These are phyloP conservation scores for Suillus spraguei DNA, from an alignment of 768 basidiomycete genomes.

Conservation along the genomic window DNA sequence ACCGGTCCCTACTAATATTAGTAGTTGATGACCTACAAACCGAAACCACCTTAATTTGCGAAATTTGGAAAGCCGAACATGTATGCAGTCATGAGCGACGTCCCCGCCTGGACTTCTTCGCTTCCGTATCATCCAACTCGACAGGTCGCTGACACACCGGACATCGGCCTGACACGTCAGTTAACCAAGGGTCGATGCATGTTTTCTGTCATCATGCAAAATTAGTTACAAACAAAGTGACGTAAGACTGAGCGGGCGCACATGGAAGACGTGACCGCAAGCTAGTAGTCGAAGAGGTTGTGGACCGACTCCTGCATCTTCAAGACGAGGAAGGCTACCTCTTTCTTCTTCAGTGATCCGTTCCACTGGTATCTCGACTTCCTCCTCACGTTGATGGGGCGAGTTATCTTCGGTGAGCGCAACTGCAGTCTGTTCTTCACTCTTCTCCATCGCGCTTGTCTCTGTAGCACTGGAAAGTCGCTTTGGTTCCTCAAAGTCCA, in stretches of 20 bases:
- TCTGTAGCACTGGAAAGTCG: conserved; percentile 28
- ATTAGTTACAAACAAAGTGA: conserved; percentile 13
- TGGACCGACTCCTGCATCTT: conserved; percentile 74
- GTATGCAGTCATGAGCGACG: conserved; percentile 20
- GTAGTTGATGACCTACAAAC: background rate
- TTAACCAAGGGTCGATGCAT: conserved; percentile 90
- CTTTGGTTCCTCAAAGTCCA: conserved; percentile 82
- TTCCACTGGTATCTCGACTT: conserved; percentile 35
- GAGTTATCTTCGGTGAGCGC: conserved; percentile 6
- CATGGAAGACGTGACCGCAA: conserved; percentile 92
- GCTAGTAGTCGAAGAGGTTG: conserved; percentile 75
- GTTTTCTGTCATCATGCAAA: conserved; percentile 57
- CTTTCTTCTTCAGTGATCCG: conserved; percentile 43
- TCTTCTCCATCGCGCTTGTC: conserved; percentile 32
- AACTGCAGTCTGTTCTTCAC: conserved; percentile 14
- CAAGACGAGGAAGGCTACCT: conserved; percentile 50
- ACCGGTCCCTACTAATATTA: conserved; percentile 3
- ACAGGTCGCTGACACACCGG: conserved; percentile 84
- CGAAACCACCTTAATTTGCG: background rate
- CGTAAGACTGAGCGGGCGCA: conserved; percentile 39
- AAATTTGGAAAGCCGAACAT: background rate
- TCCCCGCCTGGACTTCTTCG: conserved; percentile 35
- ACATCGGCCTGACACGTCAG: conserved; percentile 83
- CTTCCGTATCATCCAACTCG: conserved; percentile 43
- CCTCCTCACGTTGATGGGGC: conserved; percentile 21